Percentiles rank a stretch among this genome's conserved stretches.
These are phyloP conservation scores for Hypoxylon sp. DNA, from an alignment of 2,329 filamentous ascomycete genomes.

Conservation along the genomic window DNA sequence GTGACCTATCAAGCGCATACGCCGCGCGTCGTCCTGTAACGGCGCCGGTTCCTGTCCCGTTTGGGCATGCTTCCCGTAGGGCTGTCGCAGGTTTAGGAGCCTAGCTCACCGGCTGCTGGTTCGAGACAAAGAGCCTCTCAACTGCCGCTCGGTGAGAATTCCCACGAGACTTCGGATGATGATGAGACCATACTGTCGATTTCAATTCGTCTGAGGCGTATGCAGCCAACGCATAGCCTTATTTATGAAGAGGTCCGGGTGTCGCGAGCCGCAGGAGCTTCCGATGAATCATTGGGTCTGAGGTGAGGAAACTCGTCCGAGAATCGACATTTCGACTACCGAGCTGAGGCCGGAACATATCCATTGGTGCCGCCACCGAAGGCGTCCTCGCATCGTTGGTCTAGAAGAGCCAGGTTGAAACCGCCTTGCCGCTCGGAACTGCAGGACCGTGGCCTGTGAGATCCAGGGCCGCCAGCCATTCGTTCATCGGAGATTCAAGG, in stretches of 20 bases:
- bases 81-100: slow-evolving; percentile 37
- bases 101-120: slow-evolving; percentile 30
- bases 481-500: slow-evolving; percentile 21
- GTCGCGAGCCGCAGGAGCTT: slow-evolving; percentile 7
- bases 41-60: slow-evolving; percentile 35
- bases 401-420: slow-evolving; percentile 16
- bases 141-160: slow-evolving; percentile 35
- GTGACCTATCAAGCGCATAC: slow-evolving; percentile 41
- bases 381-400: slow-evolving; percentile 15
- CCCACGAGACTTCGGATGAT: slow-evolving; percentile 16
- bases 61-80: slow-evolving; percentile 43
- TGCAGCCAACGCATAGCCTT: slow-evolving; percentile 11
- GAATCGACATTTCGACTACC: slow-evolving; percentile 15
- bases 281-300: slow-evolving; percentile 15
- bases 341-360: slow-evolving; percentile 30
- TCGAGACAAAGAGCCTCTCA: slow-evolving; percentile 27
- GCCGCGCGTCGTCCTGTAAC: slow-evolving; percentile 42
- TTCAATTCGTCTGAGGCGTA: slow-evolving; percentile 15
- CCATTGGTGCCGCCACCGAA: slow-evolving; percentile 19
- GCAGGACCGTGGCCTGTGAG: slow-evolving; percentile 24
- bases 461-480: slow-evolving; percentile 20
- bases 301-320: slow-evolving; percentile 12
- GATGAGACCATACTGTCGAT: slow-evolving; percentile 19
- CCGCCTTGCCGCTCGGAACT: slow-evolving; percentile 10
- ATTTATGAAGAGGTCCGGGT: slow-evolving; percentile 21